Conservation (phyloP, 306 rosid genomes). For the Datisca glomerata region DNA sequence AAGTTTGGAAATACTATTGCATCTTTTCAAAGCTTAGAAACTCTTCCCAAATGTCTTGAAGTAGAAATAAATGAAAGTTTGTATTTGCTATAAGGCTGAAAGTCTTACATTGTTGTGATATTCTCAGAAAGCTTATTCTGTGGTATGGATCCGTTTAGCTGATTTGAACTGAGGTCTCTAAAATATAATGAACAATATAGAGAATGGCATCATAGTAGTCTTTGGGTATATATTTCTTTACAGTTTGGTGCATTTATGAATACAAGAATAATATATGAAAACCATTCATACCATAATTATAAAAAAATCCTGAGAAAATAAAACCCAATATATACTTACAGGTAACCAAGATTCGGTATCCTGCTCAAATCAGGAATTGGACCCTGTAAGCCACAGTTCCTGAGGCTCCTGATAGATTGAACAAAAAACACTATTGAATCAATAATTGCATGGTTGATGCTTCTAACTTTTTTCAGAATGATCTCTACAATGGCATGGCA, state of each 20-base stretch:
- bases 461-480: too few relatives aligned
- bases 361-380: constrained; percentile 74
- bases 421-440: not conserved
- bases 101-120: constrained; percentile 74
- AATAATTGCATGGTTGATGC: too few relatives aligned
- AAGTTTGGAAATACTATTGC: not conserved
- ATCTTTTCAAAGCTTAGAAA: not conserved
- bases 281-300: not conserved
- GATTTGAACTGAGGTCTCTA: constrained; percentile 83
- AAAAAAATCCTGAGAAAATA: not conserved
- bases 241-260: not conserved
- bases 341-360: constrained; percentile 38
- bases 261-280: not conserved
- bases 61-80: too few relatives aligned
- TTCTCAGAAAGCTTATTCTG: constrained; percentile 32
- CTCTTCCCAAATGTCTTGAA: too few relatives aligned
- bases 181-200: constrained; percentile 15
- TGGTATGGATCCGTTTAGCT: constrained; percentile 66
- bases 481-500: too few relatives aligned
- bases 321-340: constrained; percentile 42
- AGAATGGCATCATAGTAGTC: constrained; percentile 6
- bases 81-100: too few relatives aligned
- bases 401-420: constrained; percentile 49
- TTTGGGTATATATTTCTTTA: not conserved
- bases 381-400: constrained; percentile 78